These are phyloP conservation scores for Tilletiopsis washingtonensis DNA, from an alignment of 1,284 basidiomycete genomes.

Conservation along the genomic window DNA sequence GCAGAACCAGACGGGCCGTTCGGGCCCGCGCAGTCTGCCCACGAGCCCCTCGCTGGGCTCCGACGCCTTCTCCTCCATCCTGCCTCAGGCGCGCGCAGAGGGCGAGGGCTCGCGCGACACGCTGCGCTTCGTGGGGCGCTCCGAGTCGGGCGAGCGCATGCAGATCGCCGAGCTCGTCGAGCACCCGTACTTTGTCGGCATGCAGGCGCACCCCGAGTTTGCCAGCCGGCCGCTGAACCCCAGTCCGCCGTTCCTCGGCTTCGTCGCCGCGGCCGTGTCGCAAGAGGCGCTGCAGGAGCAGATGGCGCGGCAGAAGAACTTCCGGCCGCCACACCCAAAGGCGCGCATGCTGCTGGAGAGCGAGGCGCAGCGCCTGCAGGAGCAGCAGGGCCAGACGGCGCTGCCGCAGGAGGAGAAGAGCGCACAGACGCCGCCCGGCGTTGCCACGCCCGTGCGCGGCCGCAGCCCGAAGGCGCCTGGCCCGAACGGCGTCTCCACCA, in stretches of 20 bases:
- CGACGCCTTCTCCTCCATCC: not conserved
- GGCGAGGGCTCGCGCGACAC: not conserved
- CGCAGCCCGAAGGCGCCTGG: no score
- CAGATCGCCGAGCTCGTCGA: constrained; percentile 82
- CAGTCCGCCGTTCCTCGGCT: constrained; percentile 91
- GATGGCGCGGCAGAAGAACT: constrained; percentile 59
- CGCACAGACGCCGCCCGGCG: constrained; percentile 25
- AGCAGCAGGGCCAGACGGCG: not conserved
- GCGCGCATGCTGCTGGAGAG: constrained; percentile 32
- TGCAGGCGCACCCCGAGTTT: constrained; percentile 98
- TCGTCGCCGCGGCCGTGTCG: constrained; percentile 78
- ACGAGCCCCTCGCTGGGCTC: constrained; percentile 4
- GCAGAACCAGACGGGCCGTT: constrained; percentile 2
- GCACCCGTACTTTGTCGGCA: constrained; percentile 88
- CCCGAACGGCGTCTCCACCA: no score
- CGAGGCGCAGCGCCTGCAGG: not conserved
- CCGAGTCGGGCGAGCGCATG: constrained; percentile 95
- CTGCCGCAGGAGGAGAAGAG: constrained; percentile 14
- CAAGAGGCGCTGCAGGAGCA: constrained; percentile 60
- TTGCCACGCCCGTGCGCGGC: constrained; percentile 19
- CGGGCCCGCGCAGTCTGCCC: constrained; percentile 11
- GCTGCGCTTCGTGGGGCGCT: constrained; percentile 71
- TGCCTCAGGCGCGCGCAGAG: not conserved
- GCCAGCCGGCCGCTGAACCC: constrained; percentile 98
- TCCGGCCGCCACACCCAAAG: constrained; percentile 53